Evolutionary conservation across 768 basidiomycete species (phyloP), one percentile per base, ranked within the genome.

Genomic region (Filobasidium floriforme): DNA sequence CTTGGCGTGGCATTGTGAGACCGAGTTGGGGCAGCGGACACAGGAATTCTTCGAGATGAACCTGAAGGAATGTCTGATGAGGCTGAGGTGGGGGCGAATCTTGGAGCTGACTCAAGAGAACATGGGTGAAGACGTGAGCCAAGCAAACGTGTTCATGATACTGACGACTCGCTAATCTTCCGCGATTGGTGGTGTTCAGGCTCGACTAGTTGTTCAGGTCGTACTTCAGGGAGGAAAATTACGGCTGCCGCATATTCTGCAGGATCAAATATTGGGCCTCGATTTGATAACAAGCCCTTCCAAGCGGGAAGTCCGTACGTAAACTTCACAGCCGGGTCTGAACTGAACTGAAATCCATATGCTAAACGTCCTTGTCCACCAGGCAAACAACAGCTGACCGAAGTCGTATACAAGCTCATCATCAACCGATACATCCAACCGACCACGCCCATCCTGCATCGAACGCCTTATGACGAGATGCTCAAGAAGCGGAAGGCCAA

Each of bases 141-240:
- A 9, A 29, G 0, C 6, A 10, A 12, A 14, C 11, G 44, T 49
- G 40, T 22, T 14, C 63, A 37, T 59, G n/a, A 49, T 49, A 14
- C 12, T 12, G 14, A 49, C 51, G 59, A 15, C 26, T 22, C 32
- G 22, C 46, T 18, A 22, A 22, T 4, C 46, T 49, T 15, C 46
- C 43, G 12, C 28, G n/a, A 24, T 54, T 37, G 41, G 62, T 7
- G 67, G 51, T 61, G 43, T 60, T 22, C 59, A 60, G n/a, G 26
- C 62, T 44, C 63, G 11, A 40, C 63, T 60, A 62, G 22, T 97
- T 62, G 81, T 96, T 24, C 85, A 87, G 71, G 79, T 86, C 12
- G 81, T 94, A 29, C 80, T 94, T 62, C 86, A 92, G 73, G 87
- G 91, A 73, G 93, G 93, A 43, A 93, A 92, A 76, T 83, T 94